Conservation (phyloP, 1,284 basidiomycete genomes). For the Acaromyces ingoldii region DNA sequence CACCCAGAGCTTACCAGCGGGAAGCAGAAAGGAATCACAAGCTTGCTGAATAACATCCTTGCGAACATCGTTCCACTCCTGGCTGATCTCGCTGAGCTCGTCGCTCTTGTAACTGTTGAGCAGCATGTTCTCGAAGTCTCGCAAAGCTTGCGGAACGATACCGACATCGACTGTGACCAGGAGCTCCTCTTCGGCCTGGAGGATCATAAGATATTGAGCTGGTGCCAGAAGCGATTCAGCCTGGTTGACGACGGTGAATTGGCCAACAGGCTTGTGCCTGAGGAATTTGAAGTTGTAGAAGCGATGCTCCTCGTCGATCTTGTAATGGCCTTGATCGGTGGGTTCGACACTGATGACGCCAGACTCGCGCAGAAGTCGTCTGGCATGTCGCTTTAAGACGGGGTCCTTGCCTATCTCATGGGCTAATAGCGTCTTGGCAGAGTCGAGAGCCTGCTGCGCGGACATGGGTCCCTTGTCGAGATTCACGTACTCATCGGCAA, state of each 20-base stretch:
- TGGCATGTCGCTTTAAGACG: slow-evolving; percentile 72
- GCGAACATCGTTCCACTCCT: slow-evolving; percentile 89
- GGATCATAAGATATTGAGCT: slow-evolving; percentile 82
- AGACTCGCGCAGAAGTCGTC: slow-evolving; percentile 70
- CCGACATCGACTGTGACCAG: slow-evolving; percentile 73
- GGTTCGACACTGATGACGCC: slow-evolving; percentile 78
- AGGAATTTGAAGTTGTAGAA: slow-evolving; percentile 97
- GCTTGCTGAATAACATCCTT: slow-evolving; percentile 72
- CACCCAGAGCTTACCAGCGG: slow-evolving; percentile 76
- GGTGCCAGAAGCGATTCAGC: slow-evolving; percentile 18
- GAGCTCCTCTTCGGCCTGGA: slow-evolving; percentile 82
- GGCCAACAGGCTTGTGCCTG: slow-evolving; percentile 69
- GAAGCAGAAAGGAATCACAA: slow-evolving; percentile 73
- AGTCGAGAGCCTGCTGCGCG: slow-evolving; percentile 30
- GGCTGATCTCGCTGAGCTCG: slow-evolving; percentile 74
- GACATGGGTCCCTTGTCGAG: slow-evolving; percentile 22
- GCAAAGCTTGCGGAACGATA: slow-evolving; percentile 53
- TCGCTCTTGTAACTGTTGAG: slow-evolving; percentile 78
- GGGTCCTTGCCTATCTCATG: slow-evolving; percentile 93
- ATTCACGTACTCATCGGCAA: slow-evolving; percentile 47
- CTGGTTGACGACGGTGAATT: slow-evolving; percentile 55
- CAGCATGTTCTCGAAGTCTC: slow-evolving; percentile 54
- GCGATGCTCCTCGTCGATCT: slow-evolving; percentile 83
- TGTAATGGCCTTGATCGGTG: slow-evolving; percentile 81
- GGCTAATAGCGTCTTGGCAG: slow-evolving; percentile 75